A percentile compares a stretch with the other conserved stretches of the same genome.
Conservation (phyloP, 495 filamentous ascomycete species). For the Amniculicola lignicola region DNA sequence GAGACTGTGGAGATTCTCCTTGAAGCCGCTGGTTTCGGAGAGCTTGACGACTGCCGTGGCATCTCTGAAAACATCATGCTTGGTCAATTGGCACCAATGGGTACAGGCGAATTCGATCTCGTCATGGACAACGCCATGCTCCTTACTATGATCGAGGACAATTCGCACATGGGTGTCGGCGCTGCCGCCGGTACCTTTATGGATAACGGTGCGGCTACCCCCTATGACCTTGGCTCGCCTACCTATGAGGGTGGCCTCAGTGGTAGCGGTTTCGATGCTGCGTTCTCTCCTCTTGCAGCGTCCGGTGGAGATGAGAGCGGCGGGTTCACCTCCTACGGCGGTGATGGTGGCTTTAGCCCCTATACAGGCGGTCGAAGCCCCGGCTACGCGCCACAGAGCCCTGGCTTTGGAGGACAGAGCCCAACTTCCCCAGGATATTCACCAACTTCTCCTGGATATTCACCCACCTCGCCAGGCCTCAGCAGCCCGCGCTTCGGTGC, state of each 20-base stretch:
- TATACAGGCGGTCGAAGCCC: constrained; percentile 64
- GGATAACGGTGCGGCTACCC: constrained; percentile 83
- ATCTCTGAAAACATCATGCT: constrained; percentile 99
- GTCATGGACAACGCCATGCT: constrained; percentile 92
- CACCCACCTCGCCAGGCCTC: constrained; percentile 56
- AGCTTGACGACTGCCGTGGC: constrained; percentile 95
- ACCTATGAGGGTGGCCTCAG: constrained; percentile 74
- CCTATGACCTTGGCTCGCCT: constrained; percentile 89
- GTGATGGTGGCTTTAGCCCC: constrained; percentile 64
- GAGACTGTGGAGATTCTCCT: constrained; percentile 98
- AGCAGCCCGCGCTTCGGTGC: constrained; percentile 40
- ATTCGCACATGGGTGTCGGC: constrained; percentile 72
- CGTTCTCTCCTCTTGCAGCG: constrained; percentile 86
- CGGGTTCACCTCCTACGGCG: constrained; percentile 63
- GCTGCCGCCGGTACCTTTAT: constrained; percentile 65
- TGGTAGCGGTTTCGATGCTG: constrained; percentile 72
- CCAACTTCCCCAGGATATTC: constrained; percentile 83
- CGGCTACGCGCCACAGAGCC: constrained; percentile 69
- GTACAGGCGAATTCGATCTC: constrained; percentile 91
- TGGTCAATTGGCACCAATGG: constrained; percentile 92
- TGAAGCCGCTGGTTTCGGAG: constrained; percentile 88
- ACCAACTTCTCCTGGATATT: constrained; percentile 64
- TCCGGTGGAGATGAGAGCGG: constrained; percentile 66
- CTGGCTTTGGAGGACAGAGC: constrained; percentile 66
- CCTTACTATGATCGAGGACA: constrained; percentile 88